These are phyloP conservation scores for Paramyrothecium roridum DNA, from an alignment of 2,329 filamentous ascomycete species.

Conservation along the genomic window DNA sequence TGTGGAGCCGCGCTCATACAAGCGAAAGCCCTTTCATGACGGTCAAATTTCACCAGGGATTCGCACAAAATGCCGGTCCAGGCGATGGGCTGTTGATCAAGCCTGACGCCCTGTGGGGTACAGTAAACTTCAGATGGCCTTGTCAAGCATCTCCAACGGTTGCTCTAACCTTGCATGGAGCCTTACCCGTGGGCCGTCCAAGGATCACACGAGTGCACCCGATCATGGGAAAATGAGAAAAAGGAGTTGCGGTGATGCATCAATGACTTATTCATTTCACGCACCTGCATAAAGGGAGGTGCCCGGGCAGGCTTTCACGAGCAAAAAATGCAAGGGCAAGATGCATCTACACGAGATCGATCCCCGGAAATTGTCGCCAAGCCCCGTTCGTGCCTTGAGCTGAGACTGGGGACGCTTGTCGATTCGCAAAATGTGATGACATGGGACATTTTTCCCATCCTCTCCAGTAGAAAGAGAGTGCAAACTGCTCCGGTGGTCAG, in stretches of 20 bases:
- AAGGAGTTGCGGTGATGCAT: too few species aligned
- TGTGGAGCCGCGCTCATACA: not conserved
- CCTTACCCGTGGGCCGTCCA: too few species aligned
- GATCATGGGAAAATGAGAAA: too few species aligned
- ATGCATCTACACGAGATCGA: not conserved
- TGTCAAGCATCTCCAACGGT: too few species aligned
- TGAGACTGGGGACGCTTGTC: not conserved
- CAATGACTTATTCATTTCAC: too few species aligned
- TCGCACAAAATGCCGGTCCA: not conserved
- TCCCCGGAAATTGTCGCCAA: conserved; percentile 2
- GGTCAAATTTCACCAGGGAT: not conserved
- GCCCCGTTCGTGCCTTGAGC: not conserved
- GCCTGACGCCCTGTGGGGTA: too few species aligned
- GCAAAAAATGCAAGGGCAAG: not conserved
- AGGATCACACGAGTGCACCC: too few species aligned
- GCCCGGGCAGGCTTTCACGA: too few species aligned
- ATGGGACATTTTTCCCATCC: not conserved
- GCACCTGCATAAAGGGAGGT: not conserved
- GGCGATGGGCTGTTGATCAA: not conserved
- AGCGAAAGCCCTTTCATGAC: not conserved
- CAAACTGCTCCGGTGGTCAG: not conserved
- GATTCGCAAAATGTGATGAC: not conserved
- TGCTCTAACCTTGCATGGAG: too few species aligned
- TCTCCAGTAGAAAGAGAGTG: not conserved
- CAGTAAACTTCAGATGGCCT: too few species aligned